phyloP scores from a whole-genome alignment of 805 yeast genomes.

The Ogataea nitratoaversa region DNA sequence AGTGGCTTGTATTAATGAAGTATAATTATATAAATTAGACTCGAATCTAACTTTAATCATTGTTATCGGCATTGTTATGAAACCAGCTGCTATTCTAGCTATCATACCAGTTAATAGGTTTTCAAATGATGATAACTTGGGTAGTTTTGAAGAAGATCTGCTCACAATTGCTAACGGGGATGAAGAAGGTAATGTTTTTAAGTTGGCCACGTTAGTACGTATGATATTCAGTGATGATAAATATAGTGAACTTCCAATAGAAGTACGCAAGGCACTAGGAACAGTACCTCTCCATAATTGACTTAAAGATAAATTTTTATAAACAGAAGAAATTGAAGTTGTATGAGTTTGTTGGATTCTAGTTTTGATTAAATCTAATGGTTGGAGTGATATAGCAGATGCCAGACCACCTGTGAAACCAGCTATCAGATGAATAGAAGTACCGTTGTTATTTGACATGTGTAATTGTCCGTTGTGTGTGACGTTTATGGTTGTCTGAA shows the following conservation, averaged over 20 bases:
- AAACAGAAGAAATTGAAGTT: constrained; percentile 28
- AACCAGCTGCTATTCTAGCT: constrained; percentile 79
- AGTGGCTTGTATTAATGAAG: constrained; percentile 57
- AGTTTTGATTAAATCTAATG: constrained; percentile 84
- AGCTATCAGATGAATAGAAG: constrained; percentile 57
- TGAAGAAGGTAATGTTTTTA: constrained; percentile 8
- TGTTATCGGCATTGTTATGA: constrained; percentile 91
- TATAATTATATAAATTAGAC: constrained; percentile 70
- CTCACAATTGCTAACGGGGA: constrained; percentile 2
- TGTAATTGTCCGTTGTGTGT: too few species aligned
- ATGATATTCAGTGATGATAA: constrained; percentile 64
- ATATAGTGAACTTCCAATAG: constrained; percentile 86
- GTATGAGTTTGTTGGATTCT: constrained; percentile 62
- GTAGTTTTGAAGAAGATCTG: constrained; percentile 45
- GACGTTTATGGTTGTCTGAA: too few species aligned
- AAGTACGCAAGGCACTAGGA: constrained; percentile 86
- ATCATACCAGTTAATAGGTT: constrained; percentile 75
- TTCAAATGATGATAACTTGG: constrained; percentile 63
- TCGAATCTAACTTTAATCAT: constrained; percentile 86
- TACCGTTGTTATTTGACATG: constrained; percentile 14
- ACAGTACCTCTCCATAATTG: constrained; percentile 91
- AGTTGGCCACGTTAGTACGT: constrained; percentile 48
- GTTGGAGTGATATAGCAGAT: constrained; percentile 78
- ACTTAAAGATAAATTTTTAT: constrained; percentile 38
- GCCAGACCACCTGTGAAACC: constrained; percentile 85